Evolutionary conservation across 768 basidiomycete genomes (phyloP).

Genomic region (Boletus eberwhitei): DNA sequence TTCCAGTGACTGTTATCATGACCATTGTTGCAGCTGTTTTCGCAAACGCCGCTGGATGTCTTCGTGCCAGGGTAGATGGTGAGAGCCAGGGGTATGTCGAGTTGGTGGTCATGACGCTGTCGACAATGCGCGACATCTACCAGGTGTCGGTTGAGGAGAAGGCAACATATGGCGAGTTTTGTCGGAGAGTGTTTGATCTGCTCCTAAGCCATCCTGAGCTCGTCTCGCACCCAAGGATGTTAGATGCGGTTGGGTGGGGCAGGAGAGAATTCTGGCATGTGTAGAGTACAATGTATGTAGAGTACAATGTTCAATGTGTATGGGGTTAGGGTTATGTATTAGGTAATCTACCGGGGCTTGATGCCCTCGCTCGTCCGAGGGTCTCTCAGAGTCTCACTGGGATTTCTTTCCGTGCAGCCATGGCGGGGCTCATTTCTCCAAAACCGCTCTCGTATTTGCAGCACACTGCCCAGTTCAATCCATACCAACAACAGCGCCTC

Average conservation of each 20-base stretch:
- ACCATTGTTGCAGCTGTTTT: constrained; percentile 41
- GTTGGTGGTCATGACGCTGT: constrained; percentile 44
- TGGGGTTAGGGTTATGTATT: constrained; percentile 30
- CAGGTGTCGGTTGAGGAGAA: constrained; percentile 34
- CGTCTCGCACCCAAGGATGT: constrained; percentile 32
- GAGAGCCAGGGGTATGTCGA: constrained; percentile 40
- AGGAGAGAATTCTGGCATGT: constrained; percentile 10
- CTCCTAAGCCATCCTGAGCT: constrained; percentile 32
- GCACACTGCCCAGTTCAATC: constrained; percentile 55
- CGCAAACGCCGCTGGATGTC: constrained; percentile 37
- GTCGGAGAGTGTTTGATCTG: constrained; percentile 28
- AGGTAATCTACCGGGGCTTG: constrained; percentile 17
- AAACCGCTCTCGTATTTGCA: constrained; percentile 64
- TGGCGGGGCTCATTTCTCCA: constrained; percentile 64
- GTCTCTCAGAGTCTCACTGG: constrained; percentile 8
- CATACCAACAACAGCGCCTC: constrained; percentile 49
- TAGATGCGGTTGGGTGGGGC: constrained; percentile 33
- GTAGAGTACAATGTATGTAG: background rate
- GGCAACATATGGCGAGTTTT: constrained; percentile 35
- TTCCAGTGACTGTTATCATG: constrained; percentile 5
- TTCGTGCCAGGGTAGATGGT: constrained; percentile 31
- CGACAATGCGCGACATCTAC: constrained; percentile 48
- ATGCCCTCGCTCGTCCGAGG: background rate
- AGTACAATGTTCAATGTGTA: background rate
- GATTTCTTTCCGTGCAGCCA: constrained; percentile 25